Conservation (phyloP, 257 asterid species). For the Paraleonurus japonicus region DNA sequence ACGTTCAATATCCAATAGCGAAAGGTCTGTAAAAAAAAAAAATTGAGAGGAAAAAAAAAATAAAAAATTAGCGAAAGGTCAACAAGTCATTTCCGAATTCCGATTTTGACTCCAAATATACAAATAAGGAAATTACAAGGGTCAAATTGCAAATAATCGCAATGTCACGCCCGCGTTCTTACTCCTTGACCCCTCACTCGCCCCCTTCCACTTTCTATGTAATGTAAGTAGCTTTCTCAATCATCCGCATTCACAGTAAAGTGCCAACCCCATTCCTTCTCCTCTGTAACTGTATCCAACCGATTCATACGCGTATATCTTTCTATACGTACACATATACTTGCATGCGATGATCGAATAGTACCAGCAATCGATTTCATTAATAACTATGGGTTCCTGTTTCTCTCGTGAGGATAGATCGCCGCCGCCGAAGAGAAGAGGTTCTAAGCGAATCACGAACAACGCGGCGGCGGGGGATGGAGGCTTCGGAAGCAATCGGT, state of each 20-base stretch:
- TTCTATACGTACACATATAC: slow-evolving; percentile 13
- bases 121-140: not conserved
- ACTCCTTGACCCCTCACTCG: slow-evolving; percentile 21
- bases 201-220: slow-evolving; percentile 15
- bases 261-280: slow-evolving; percentile 4
- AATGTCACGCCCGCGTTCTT: slow-evolving; percentile 21
- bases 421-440: slow-evolving; percentile 44
- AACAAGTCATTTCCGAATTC: slow-evolving; percentile 18
- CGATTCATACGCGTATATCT: slow-evolving; percentile 20
- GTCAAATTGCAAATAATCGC: slow-evolving; percentile 17
- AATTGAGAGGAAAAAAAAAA: too few relatives aligned
- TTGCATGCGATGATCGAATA: slow-evolving; percentile 32
- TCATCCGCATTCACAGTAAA: slow-evolving; percentile 29
- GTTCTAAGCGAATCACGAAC: slow-evolving; percentile 49
- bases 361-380: slow-evolving; percentile 11
- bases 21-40: too few relatives aligned
- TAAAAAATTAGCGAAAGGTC: too few relatives aligned
- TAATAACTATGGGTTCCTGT: slow-evolving; percentile 66
- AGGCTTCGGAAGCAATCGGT: slow-evolving; percentile 58
- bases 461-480: slow-evolving; percentile 40
- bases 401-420: slow-evolving; percentile 62
- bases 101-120: slow-evolving; percentile 9
- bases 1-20: too few relatives aligned
- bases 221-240: slow-evolving; percentile 22
- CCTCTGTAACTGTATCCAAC: slow-evolving; percentile 25